These are phyloP conservation scores for Penicillium sp. DNA, from an alignment of 2,329 filamentous ascomycete genomes.

Conservation along the genomic window DNA sequence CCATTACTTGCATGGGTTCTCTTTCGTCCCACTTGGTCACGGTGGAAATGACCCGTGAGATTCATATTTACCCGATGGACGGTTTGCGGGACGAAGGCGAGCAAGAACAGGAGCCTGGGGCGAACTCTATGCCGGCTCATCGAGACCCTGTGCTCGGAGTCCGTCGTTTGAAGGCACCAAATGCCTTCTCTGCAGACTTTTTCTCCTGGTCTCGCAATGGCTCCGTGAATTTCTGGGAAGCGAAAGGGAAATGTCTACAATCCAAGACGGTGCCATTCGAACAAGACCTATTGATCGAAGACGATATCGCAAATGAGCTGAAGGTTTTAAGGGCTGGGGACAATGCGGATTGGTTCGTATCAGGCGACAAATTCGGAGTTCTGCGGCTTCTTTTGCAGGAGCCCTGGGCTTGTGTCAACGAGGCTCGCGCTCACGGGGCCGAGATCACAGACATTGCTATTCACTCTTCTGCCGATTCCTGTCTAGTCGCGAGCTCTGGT, in stretches of 20 bases:
- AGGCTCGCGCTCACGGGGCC: slow-evolving; percentile 79
- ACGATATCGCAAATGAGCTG: slow-evolving; percentile 54
- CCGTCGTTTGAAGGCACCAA: slow-evolving; percentile 59
- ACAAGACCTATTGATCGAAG: slow-evolving; percentile 47
- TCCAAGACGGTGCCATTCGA: slow-evolving; percentile 69
- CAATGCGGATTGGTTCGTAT: slow-evolving; percentile 66
- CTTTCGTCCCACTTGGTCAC: slow-evolving; percentile 67
- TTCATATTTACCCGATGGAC: slow-evolving; percentile 60
- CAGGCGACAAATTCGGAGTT: slow-evolving; percentile 83
- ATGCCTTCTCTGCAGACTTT: slow-evolving; percentile 67
- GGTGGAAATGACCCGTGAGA: slow-evolving; percentile 71
- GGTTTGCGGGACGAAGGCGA: slow-evolving; percentile 29
- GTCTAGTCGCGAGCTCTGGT: slow-evolving; percentile 76
- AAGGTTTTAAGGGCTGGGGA: slow-evolving; percentile 59
- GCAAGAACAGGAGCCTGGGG: slow-evolving; percentile 25
- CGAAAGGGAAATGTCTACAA: slow-evolving; percentile 66
- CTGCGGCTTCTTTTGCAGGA: slow-evolving; percentile 53
- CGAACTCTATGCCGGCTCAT: slow-evolving; percentile 53
- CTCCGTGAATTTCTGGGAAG: slow-evolving; percentile 76
- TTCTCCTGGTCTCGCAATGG: slow-evolving; percentile 87
- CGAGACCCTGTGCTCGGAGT: slow-evolving; percentile 67
- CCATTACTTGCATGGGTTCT: slow-evolving; percentile 67
- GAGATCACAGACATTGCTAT: slow-evolving; percentile 82
- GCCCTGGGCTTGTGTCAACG: slow-evolving; percentile 61
- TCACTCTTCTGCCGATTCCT: slow-evolving; percentile 59